These are phyloP conservation scores for Tardiomyces depauwii DNA, from an alignment of 1,139 yeast genomes.

Conservation along the genomic window DNA sequence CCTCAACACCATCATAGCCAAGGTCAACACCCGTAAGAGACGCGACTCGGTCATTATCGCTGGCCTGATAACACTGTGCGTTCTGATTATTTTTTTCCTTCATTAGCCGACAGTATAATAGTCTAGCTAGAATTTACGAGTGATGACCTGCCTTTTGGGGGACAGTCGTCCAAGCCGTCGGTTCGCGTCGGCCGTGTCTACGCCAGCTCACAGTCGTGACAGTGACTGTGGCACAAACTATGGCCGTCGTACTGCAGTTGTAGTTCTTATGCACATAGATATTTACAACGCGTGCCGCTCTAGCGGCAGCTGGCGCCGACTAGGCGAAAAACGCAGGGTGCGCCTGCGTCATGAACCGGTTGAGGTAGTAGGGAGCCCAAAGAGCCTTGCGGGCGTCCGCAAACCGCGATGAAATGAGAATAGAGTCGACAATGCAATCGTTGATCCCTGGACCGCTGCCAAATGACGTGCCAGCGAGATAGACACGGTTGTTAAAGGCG, in stretches of 20 bases:
- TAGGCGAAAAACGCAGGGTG: background rate
- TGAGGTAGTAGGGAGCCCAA: conserved; percentile 4
- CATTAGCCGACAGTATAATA: conserved; percentile 16
- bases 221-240: too few relatives aligned
- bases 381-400: conserved; percentile 21
- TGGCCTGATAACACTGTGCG: conserved; percentile 58
- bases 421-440: conserved; percentile 61
- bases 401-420: conserved; percentile 41
- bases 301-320: too few relatives aligned
- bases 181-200: too few relatives aligned
- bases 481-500: conserved; percentile 34
- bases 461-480: conserved; percentile 73
- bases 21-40: conserved; percentile 79
- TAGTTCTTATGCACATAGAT: too few relatives aligned
- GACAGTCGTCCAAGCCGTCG: too few relatives aligned
- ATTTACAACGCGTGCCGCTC: too few relatives aligned
- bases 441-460: conserved; percentile 85
- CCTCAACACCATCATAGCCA: conserved; percentile 58
- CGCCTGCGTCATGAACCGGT: background rate
- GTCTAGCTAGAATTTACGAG: conserved; percentile 1
- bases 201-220: too few relatives aligned
- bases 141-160: background rate
- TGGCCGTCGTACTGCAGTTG: too few relatives aligned
- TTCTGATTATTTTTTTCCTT: conserved; percentile 52
- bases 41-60: conserved; percentile 85